Evolutionary conservation across 805 yeast species (phyloP).

Genomic region (Candida loeiensis): DNA sequence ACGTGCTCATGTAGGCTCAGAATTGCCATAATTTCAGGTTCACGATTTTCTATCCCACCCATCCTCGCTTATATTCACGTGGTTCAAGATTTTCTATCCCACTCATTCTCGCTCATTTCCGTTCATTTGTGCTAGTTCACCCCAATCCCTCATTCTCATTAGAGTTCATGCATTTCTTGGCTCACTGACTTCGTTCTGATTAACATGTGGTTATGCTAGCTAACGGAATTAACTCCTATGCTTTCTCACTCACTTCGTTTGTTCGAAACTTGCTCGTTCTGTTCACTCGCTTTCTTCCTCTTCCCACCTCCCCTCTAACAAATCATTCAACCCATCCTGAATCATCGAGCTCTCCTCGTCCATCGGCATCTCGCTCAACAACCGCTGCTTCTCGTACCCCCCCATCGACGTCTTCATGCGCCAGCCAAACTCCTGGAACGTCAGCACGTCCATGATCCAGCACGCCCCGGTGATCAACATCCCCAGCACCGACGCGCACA

Average conservation of each 20-base stretch:
- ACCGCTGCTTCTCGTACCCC: conserved; percentile 58
- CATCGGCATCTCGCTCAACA: conserved; percentile 39
- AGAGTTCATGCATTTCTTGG: no score
- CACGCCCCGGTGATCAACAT: conserved; percentile 72
- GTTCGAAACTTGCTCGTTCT: background rate
- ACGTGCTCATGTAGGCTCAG: no score
- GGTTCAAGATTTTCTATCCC: no score
- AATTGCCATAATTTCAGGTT: no score
- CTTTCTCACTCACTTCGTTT: background rate
- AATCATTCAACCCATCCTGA: conserved; percentile 51
- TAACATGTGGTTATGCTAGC: no score
- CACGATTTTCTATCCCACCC: no score
- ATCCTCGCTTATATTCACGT: no score
- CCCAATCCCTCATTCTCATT: no score
- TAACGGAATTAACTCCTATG: background rate
- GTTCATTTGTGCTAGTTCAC: no score
- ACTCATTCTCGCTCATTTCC: no score
- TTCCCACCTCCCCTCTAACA: conserved; percentile 46
- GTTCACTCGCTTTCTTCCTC: conserved; percentile 12
- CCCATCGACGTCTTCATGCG: conserved; percentile 64
- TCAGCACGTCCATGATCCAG: conserved; percentile 76
- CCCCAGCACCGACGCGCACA: conserved; percentile 68
- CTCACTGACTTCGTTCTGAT: no score
- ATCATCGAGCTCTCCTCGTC: conserved; percentile 60
- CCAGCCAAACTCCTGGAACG: conserved; percentile 65